Base-by-base conservation (phyloP, 2,329 filamentous ascomycete species). In the Sclerotinia sclerotiorum region DNA sequence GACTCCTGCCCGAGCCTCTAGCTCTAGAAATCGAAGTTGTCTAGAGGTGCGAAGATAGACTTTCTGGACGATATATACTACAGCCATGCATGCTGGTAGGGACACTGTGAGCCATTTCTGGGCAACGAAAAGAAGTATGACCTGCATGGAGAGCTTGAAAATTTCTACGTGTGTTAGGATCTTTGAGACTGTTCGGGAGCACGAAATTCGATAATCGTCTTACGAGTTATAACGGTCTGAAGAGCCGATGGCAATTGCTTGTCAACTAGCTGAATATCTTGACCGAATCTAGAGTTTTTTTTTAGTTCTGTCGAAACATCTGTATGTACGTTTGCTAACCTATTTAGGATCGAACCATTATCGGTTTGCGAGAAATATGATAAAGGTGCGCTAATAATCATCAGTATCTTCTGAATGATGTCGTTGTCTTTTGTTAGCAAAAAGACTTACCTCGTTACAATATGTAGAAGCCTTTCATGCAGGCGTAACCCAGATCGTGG, bases 31-130 rank as follows among this genome's bases (percentile, higher is more conserved):
- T 61, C 87, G 81, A 10, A 90, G 75, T 74, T 89, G 87, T 0
- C 86, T 79, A 0, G 86, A 88, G 0, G 87, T 89, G 0, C 84
- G 80, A 2, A 89, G 80, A 71, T 89, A 89, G 61, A 87, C 81
- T 65, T 80, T 83, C 70, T 88, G 86, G 0, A 88, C 76, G 2
- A 79, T 69, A 67, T 82, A 88, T 0, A 88, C 69, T 0, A 82
- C 69, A 0, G 73, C 75, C 15, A 82, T 70, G 4, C 88, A 73
- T 3, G 84, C 76, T 0, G 86, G 86, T 68, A 87, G 84, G 19
- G 46, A 61, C 4, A 54, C 11, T 21, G 10, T 81, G 0, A 85
- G 78, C 65, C 82, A 85, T 69, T 78, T 79, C 0, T 83, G 70
- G 70, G 81, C 71, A 70, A 81, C 67, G 72, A 80, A 81, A 49